A percentile compares a stretch with the other conserved stretches of the same genome.
phyloP scores from a whole-genome alignment of 202 grass and related monocot species.

The Elaeis oleifera region DNA sequence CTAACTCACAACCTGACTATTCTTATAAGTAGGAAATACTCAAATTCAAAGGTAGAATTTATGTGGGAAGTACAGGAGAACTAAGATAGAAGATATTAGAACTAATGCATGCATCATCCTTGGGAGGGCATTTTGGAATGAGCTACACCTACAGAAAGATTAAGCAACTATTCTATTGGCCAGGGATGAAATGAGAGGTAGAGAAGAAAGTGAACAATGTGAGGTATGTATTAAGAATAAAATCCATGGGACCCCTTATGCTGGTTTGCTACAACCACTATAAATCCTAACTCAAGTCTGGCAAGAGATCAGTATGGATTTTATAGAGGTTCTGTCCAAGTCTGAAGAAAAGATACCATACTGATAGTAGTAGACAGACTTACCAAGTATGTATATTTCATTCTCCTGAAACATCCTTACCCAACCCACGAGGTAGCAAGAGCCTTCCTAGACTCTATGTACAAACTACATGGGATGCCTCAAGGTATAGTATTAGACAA shows the following conservation, averaged over 20 bases:
- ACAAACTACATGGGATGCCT: not conserved
- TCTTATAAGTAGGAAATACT: not conserved
- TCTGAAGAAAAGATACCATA: not conserved
- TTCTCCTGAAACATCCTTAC: not conserved
- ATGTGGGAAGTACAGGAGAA: no score
- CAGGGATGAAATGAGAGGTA: no score
- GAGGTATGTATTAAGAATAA: no score
- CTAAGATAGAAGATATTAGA: no score
- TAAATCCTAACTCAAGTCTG: not conserved
- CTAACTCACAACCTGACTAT: not conserved
- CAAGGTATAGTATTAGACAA: not conserved
- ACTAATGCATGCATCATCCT: no score
- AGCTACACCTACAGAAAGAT: no score
- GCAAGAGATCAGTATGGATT: not conserved
- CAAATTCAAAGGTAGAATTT: no score
- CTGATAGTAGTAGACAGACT: constrained; percentile 7
- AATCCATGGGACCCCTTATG: no score
- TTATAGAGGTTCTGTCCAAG: not conserved
- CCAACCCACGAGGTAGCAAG: not conserved
- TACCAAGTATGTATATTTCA: constrained; percentile 10
- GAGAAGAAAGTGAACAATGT: no score
- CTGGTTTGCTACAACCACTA: not conserved
- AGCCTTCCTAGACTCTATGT: not conserved
- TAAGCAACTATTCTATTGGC: no score
- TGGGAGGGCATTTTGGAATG: no score